Base-by-base conservation (phyloP, 495 filamentous ascomycete genomes). In the Extremus antarcticus region DNA sequence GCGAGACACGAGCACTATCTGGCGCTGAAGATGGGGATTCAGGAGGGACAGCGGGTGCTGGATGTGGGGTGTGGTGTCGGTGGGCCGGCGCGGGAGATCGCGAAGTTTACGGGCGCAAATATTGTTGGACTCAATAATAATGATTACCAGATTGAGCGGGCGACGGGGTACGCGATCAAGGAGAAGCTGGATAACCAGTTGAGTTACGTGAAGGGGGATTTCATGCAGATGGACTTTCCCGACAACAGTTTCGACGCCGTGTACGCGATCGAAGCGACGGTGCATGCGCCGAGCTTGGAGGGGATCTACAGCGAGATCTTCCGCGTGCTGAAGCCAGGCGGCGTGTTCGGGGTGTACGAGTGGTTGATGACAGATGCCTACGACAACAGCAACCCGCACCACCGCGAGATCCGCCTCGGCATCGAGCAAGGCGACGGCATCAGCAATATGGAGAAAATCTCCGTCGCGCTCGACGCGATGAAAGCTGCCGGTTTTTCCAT, bases 181-280 rank as follows among this genome's bases (percentile, higher is more conserved):
- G 88, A 95, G 67, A 86, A 86, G 51, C 74, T 97, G 35, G 78
- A 83, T 2, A 66, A 88, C 63, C 88, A 95, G 74, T 73, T 96
- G 65, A 81, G 77, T 64, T 97, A 89, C 61, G 84, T 88, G 57
- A 96, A 97, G 80, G 91, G 92, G 46, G 94, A 97, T 64, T 98
- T 97, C 74, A 97, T 96, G 91, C 92, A 98, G 83, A 97, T 98
- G 91, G 84, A 80, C 32, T 98, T 97, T 77, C 85, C 88, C 47
- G 81, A 89, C 62, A 86, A 94, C 75, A 76, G 69, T 47, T 98
- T 98, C 72, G 94, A 98, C 58, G 88, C 87, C 61, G 92, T 98
- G 46, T 97, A 98, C 65, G 92, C 94, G 56, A 98, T 98, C 65
- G 92, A 98, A 72, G 92, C 92, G 7, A 98, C 92, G 24, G 87